These are phyloP conservation scores for Rhamnella rubrinervis DNA, from an alignment of 331 rosid genomes.

Conservation along the genomic window DNA sequence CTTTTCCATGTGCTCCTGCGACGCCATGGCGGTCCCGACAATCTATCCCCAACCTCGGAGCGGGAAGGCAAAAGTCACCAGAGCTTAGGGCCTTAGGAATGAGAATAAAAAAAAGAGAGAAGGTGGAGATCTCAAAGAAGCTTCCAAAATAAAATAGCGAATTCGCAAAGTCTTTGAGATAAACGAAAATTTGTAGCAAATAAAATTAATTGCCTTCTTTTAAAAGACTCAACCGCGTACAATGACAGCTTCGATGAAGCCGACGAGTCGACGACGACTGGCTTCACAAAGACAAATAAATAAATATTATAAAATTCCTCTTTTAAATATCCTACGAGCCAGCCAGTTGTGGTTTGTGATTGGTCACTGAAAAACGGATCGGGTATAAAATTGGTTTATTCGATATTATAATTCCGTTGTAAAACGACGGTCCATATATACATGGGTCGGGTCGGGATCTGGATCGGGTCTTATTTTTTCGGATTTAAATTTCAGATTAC, in stretches of 20 bases:
- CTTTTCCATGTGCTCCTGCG: slow-evolving; percentile 63
- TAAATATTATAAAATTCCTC: too few relatives aligned
- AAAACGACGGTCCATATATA: too few relatives aligned
- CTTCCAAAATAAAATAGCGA: neutral
- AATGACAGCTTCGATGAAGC: neutral
- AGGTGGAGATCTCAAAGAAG: neutral
- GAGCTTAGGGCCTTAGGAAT: neutral
- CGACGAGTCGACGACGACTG: neutral
- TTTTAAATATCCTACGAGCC: too few relatives aligned
- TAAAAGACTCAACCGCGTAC: neutral
- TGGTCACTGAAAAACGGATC: too few relatives aligned
- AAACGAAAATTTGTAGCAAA: neutral
- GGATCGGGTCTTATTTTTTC: too few relatives aligned
- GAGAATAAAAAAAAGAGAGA: neutral
- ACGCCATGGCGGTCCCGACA: slow-evolving; percentile 45
- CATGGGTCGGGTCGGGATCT: too few relatives aligned
- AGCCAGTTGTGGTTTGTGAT: too few relatives aligned
- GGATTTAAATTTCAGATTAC: too few relatives aligned
- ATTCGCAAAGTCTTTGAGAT: neutral
- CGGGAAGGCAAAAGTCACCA: too few relatives aligned
- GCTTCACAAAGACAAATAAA: too few relatives aligned
- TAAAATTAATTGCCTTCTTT: neutral
- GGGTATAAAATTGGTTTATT: too few relatives aligned
- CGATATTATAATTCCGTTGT: too few relatives aligned
- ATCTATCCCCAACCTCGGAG: neutral